Base-by-base conservation (phyloP, 805 yeast species). In the Yamadazyma endophytica region DNA sequence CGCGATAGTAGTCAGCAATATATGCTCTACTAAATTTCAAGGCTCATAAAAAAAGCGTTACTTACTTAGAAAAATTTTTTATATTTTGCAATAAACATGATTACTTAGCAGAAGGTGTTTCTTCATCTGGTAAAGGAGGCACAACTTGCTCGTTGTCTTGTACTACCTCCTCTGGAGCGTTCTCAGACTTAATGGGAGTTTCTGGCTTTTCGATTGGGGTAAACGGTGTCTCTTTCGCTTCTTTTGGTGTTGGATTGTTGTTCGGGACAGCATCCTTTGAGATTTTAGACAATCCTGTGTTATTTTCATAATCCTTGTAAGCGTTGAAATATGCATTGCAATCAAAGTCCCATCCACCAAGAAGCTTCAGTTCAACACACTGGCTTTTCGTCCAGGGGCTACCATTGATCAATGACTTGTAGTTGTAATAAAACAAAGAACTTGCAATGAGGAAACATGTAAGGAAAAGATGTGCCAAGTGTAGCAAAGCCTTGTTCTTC, bases 281-380 rank as follows among this genome's bases (percentile, higher is more conserved):
- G 6, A 13, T 13, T n/a, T 34, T 24, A 17, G 25, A 21, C 4
- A 42, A 14, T 7, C 37, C 21, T 11, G 36, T 19, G 14, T 40
- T 24, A 4, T 29, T 13, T 9, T 32, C 17, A 17, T 33, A 42
- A 15, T 56, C 54, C 13, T 42, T 43, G 12, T 46, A 32, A n/a
- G 30, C 46, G 4, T 47, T 56, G 24, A 64, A 65, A 55, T 74
- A 87, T 9, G 67, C 46, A 39, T 62, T 65, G 64, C 99, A 92
- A 50, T 81, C 82, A 53, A 79, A 92, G 68, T 92, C 98, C 98
- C 97, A 92, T 23, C 75, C 68, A 3, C 64, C 39, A 19, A 83
- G 42, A 45, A 76, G 56, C 60, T 77, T 76, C 26, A 89, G 65
- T 26, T 68, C 61, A 36, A 66, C 61, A 61, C 98, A 92, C 37